A percentile compares a stretch with the other conserved stretches of the same genome.
Evolutionary conservation across 352 stramenopile species (phyloP).

Genomic region (Globisporangium abappressorium): DNA sequence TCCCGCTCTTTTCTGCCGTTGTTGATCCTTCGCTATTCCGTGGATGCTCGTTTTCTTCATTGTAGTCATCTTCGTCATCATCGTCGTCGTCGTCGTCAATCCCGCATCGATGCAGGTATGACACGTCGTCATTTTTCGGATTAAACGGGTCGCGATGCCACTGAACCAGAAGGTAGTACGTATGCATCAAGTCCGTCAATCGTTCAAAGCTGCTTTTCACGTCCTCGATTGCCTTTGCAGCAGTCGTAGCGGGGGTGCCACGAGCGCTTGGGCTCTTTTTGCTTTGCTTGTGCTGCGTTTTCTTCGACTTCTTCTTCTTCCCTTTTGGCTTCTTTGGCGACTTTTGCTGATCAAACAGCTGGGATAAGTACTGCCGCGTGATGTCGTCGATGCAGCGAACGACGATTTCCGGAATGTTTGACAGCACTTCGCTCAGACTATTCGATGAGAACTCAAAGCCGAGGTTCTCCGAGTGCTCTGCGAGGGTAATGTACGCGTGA

Average conservation of each 20-base stretch:
- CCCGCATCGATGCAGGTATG: slow-evolving; percentile 76
- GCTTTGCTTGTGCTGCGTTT: slow-evolving; percentile 1
- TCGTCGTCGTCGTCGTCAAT: slow-evolving; percentile 82
- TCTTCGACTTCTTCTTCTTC: slow-evolving; percentile 19
- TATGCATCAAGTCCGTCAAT: slow-evolving; percentile 85
- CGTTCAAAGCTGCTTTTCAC: slow-evolving; percentile 63
- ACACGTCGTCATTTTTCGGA: slow-evolving; percentile 59
- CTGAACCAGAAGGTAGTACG: slow-evolving; percentile 85
- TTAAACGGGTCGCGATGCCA: slow-evolving; percentile 89
- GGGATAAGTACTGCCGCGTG: slow-evolving; percentile 40
- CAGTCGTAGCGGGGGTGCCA: slow-evolving; percentile 14
- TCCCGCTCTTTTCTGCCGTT: slow-evolving; percentile 15
- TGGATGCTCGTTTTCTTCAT: slow-evolving; percentile 31
- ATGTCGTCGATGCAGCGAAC: slow-evolving; percentile 77
- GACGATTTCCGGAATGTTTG: slow-evolving; percentile 76
- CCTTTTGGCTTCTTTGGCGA: slow-evolving; percentile 39
- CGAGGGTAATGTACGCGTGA: slow-evolving; percentile 78
- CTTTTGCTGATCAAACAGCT: slow-evolving; percentile 35
- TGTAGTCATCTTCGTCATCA: slow-evolving; percentile 57
- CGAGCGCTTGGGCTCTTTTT: not conserved
- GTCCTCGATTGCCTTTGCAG: slow-evolving; percentile 50
- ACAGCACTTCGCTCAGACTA: slow-evolving; percentile 63
- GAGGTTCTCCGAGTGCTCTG: slow-evolving; percentile 71
- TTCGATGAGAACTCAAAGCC: slow-evolving; percentile 76
- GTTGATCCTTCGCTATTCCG: slow-evolving; percentile 5